Evolutionary conservation across 2,329 filamentous ascomycete genomes (phyloP).

Genomic region (Penicillium digitatum): DNA sequence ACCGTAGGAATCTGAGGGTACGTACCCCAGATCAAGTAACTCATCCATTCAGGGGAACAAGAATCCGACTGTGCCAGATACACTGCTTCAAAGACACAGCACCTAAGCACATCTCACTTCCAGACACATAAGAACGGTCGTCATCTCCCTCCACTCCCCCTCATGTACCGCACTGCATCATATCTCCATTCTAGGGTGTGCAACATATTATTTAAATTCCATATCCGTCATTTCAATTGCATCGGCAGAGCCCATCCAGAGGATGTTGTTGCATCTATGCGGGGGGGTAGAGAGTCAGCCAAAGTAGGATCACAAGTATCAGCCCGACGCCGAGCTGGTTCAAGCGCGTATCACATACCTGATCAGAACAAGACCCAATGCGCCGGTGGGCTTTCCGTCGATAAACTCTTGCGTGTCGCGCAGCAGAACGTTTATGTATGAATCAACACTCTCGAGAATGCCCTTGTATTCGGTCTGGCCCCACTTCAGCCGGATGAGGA

Average conservation of each 20-base stretch:
- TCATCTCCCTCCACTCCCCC: not conserved
- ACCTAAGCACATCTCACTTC: not conserved
- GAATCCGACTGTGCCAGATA: not conserved
- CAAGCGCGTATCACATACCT: slow-evolving; percentile 53
- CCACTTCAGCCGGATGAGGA: slow-evolving; percentile 95
- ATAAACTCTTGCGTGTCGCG: slow-evolving; percentile 88
- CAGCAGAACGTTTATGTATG: slow-evolving; percentile 98
- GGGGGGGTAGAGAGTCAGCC: not conserved
- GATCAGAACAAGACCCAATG: slow-evolving; percentile 86
- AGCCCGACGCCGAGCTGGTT: too few species aligned
- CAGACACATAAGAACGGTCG: not conserved
- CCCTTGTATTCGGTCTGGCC: slow-evolving; percentile 97
- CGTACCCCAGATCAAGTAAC: not conserved
- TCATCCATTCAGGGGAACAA: not conserved
- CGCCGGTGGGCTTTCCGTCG: slow-evolving; percentile 77
- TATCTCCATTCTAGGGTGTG: not conserved
- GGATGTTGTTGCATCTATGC: slow-evolving; percentile 86
- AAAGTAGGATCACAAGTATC: not conserved
- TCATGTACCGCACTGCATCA: not conserved
- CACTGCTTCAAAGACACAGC: not conserved
- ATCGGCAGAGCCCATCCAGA: slow-evolving; percentile 71
- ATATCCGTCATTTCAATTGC: slow-evolving; percentile 48
- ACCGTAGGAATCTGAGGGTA: not conserved
- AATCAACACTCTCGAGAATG: slow-evolving; percentile 84
- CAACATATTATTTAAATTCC: slow-evolving; percentile 32